phyloP scores from a whole-genome alignment of 306 rosid species.

The Alnus rubra region DNA sequence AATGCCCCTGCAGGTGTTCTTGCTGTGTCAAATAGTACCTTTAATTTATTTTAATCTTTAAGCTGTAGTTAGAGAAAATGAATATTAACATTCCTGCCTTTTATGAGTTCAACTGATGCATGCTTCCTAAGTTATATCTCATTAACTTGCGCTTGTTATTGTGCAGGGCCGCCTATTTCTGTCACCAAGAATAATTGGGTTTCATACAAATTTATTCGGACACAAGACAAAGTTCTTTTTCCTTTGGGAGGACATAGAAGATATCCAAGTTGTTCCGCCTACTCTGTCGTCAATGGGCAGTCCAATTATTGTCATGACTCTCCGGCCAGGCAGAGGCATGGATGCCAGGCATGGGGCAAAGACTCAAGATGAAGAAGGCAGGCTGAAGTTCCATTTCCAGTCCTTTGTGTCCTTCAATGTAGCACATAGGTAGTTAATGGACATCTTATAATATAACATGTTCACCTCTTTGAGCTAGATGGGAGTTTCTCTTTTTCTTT shows the following conservation, averaged over 20 bases:
- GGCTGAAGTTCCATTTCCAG: constrained; percentile 91
- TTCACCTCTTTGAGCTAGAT: constrained; percentile 3
- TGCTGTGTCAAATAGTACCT: constrained; percentile 18
- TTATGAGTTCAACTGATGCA: constrained; percentile 18
- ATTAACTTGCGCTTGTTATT: constrained; percentile 29
- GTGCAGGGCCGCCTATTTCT: constrained; percentile 89
- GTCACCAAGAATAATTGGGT: constrained; percentile 90
- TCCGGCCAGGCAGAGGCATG: constrained; percentile 77
- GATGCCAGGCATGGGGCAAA: constrained; percentile 94
- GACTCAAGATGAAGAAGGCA: constrained; percentile 81
- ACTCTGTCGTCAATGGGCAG: constrained; percentile 95
- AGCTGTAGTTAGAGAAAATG: neutral
- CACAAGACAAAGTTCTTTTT: constrained; percentile 85
- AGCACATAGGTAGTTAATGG: constrained; percentile 68
- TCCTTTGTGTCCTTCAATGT: constrained; percentile 92
- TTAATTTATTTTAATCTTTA: constrained; percentile 9
- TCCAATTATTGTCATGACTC: constrained; percentile 75
- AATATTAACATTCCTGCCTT: constrained; percentile 18
- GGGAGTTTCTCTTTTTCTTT: constrained; percentile 17
- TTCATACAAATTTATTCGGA: constrained; percentile 91
- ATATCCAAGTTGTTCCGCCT: constrained; percentile 71
- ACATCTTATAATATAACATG: constrained; percentile 16
- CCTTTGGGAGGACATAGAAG: constrained; percentile 97
- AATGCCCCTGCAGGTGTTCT: constrained; percentile 88
- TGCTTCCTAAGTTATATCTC: constrained; percentile 29